Percentiles rank a stretch among this genome's conserved stretches.
Conservation (phyloP, 768 basidiomycete species). For the Steccherinum ochraceum region DNA sequence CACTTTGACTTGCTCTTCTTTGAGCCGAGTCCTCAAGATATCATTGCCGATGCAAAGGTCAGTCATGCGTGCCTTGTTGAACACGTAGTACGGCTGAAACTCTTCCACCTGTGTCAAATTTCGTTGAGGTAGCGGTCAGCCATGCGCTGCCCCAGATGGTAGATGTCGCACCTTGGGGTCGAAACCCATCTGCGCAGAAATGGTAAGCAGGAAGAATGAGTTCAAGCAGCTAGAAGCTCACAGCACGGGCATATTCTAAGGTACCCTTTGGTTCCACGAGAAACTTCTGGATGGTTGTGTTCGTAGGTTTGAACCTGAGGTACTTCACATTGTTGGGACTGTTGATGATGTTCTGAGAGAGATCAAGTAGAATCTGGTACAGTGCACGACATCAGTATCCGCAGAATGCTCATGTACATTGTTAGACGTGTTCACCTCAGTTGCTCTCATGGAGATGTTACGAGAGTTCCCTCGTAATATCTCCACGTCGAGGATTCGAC, state of each 20-base stretch:
- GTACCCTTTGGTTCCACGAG: constrained; percentile 67
- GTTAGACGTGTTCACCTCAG: background rate
- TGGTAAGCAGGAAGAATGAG: too few relatives aligned
- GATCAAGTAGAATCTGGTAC: constrained; percentile 53
- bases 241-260: constrained; percentile 75
- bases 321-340: constrained; percentile 72
- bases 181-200: too few relatives aligned
- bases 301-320: constrained; percentile 71
- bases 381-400: constrained; percentile 5
- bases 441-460: background rate
- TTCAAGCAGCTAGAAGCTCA: too few relatives aligned
- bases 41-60: constrained; percentile 54
- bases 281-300: constrained; percentile 55
- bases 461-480: background rate
- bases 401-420: too few relatives aligned
- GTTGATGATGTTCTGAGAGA: constrained; percentile 67
- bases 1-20: constrained; percentile 35
- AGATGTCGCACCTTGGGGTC: too few relatives aligned
- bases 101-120: constrained; percentile 40
- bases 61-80: constrained; percentile 39
- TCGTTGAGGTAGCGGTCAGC: background rate
- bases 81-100: constrained; percentile 66
- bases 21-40: constrained; percentile 53
- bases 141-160: too few relatives aligned
- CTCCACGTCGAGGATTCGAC: background rate